phyloP scores from a whole-genome alignment of 2,329 filamentous ascomycete species.

The Neurospora sp. region DNA sequence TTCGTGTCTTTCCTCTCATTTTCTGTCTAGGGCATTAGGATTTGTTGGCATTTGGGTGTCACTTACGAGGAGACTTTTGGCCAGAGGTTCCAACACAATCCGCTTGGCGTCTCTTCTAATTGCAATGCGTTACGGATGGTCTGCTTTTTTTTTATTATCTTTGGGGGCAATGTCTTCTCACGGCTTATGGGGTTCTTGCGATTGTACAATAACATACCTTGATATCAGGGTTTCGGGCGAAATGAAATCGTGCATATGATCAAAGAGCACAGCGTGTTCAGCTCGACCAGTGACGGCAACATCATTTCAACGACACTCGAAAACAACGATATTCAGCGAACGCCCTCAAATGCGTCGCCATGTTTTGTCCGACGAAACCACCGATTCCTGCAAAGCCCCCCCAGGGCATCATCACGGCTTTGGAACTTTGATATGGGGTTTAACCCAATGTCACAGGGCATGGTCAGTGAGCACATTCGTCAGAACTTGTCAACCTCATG shows the following conservation, averaged over 20 bases:
- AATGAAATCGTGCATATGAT: slow-evolving; percentile 56
- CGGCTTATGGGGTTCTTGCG: slow-evolving; percentile 59
- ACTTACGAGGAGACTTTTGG: slow-evolving; percentile 39
- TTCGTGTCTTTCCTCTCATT: slow-evolving; percentile 32
- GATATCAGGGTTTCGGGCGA: slow-evolving; percentile 50
- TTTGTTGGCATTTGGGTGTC: slow-evolving; percentile 50
- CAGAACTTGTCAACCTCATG: not conserved
- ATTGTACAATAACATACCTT: slow-evolving; percentile 59
- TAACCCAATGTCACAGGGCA: not conserved
- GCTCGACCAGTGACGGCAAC: not conserved
- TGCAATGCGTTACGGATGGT: slow-evolving; percentile 70
- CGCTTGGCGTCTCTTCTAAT: slow-evolving; percentile 50
- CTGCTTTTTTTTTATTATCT: slow-evolving; percentile 30
- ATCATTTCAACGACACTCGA: not conserved
- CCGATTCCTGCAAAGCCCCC: not conserved
- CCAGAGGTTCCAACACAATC: slow-evolving; percentile 28
- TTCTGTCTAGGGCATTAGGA: slow-evolving; percentile 45
- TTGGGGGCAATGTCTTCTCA: slow-evolving; percentile 60
- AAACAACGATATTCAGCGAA: not conserved
- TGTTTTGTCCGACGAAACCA: not conserved
- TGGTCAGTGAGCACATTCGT: not conserved
- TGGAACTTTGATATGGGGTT: not conserved
- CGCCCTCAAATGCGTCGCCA: not conserved
- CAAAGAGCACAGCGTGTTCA: slow-evolving; percentile 11
- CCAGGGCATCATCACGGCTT: not conserved